Base-by-base conservation (phyloP, 345 rosid genomes). In the Kernera saxatilis region DNA sequence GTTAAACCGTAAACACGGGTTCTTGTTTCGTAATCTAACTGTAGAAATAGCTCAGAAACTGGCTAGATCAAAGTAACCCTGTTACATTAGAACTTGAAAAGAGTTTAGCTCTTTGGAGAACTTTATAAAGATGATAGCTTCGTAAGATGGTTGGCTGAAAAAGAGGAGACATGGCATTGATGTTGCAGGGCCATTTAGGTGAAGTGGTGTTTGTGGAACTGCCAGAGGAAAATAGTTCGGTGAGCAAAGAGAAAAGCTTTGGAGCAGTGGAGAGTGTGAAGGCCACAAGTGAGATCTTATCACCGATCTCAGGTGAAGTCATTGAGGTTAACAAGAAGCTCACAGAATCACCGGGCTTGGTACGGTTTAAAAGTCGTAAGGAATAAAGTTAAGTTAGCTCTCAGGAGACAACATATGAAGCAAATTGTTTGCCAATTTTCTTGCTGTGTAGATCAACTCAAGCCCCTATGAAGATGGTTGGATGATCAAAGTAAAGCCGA, bases 401-500 rank as follows among this genome's bases (percentile, higher is more conserved):
- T 39, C 51, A 71, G 14, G 51, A 37, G 51, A 48, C 36, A 46
- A 26, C 23, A 36, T 18, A 15, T 14, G 29, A 53, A 40, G 64
- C 37, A 43, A 52, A 25, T 5, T 61, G 25, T 14, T 37, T 64
- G 8, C 2, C 23, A 55, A 21, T 37, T 19, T 40, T 66, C 45
- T 46, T 46, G 36, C 35, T 60, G 35, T 77, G 74, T 69, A 93
- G 98, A 84, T 90, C 18, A 93, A 90, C 73, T 73, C 91, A 35
- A 93, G 94, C 77, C 97, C 96, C 11, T 93, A 84, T 54, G 91
- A 93, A 77, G 87, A 80, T 18, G 98, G 94, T 41, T 93, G 96
- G 98, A 87, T 93, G 89, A 90, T 90, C 71, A 93, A 90, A 73
- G n/a, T n/a, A n/a, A n/a, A n/a, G n/a, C n/a, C n/a, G n/a, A n/a